Evolutionary conservation across 2,329 filamentous ascomycete species (phyloP).

Genomic region (Gremmenia infestans): DNA sequence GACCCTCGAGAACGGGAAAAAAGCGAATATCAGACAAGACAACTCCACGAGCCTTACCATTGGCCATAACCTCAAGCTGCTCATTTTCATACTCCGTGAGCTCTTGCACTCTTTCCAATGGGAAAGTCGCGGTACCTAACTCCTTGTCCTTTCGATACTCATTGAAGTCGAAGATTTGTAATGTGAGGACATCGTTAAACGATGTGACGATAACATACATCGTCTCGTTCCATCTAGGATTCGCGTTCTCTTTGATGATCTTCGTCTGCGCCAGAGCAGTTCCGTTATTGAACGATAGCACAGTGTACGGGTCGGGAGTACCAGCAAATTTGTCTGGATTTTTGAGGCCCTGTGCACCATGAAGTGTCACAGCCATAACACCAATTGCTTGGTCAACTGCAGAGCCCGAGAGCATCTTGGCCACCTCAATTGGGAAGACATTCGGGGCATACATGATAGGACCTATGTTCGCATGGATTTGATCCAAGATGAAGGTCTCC

Average conservation of each 20-base stretch:
- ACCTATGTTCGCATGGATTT: constrained; percentile 87
- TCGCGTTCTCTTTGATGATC: constrained; percentile 75
- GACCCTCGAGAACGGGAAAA: constrained; percentile 82
- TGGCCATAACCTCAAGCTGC: constrained; percentile 75
- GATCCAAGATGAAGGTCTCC: constrained; percentile 88
- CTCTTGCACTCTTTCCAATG: constrained; percentile 75
- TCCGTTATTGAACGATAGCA: constrained; percentile 79
- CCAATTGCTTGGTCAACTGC: constrained; percentile 94
- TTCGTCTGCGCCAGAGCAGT: constrained; percentile 83
- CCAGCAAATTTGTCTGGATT: constrained; percentile 92
- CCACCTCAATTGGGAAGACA: constrained; percentile 96
- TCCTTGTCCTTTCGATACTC: constrained; percentile 96
- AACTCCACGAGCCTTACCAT: constrained; percentile 77
- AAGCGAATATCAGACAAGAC: constrained; percentile 82
- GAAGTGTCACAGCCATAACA: constrained; percentile 84
- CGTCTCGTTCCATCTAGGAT: constrained; percentile 94
- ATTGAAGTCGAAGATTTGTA: constrained; percentile 88
- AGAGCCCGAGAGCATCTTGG: constrained; percentile 94
- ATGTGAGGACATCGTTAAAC: constrained; percentile 79
- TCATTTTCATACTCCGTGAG: constrained; percentile 77
- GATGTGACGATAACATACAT: constrained; percentile 93
- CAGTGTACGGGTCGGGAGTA: constrained; percentile 84
- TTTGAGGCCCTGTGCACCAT: constrained; percentile 88
- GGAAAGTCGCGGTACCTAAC: constrained; percentile 80
- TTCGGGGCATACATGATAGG: constrained; percentile 99